Base-by-base conservation (phyloP, 768 basidiomycete genomes). In the Rhodocollybia butyracea region DNA sequence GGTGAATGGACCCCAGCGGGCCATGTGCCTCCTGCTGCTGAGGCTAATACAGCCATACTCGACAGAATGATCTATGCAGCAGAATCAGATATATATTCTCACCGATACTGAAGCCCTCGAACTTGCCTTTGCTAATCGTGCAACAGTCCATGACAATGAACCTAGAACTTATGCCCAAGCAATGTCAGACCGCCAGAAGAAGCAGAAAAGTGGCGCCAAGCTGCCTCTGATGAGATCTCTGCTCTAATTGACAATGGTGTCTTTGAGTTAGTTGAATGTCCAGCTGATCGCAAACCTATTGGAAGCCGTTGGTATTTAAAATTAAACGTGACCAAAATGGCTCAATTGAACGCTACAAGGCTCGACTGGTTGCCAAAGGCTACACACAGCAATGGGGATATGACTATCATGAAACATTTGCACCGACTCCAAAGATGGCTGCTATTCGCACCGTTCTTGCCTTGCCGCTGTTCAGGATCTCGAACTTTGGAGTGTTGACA, bases 291-390 rank as follows among this genome's bases (percentile, higher is more conserved):
- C 15, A 70, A 67, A 40, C 61, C 68, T 3, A 72, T 79, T 57
- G 70, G 68, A 0, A 69, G 59, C 24, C 40, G 60, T 51, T 76
- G 75, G 73, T 77, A 5, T 76, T 70, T 57, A 69, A 67, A 43
- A 63, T 73, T 34, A 82, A 82, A 61, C 63, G 63, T 40, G 67
- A 76, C 55, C 54, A 66, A 30, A 62, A 73, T 54, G 78, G 76
- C 10, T 63, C 64, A 1, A 64, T 80, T 38, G 64, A 67, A 19
- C 59, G 67, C 7, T 70, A 70, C 64, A 77, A 79, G 60, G 73
- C 69, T 19, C 53, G 73, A 31, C 55, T 79, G 17, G 75, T 77
- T 27, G 76, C 77, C 2, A 66, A 75, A 57, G 69, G 70, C 4
- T 76, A 67, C 62, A 61, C 59, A 32, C 76, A 79, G 54, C 60